Base-by-base conservation (phyloP, 768 basidiomycete species). In the Amanita exitialis region DNA sequence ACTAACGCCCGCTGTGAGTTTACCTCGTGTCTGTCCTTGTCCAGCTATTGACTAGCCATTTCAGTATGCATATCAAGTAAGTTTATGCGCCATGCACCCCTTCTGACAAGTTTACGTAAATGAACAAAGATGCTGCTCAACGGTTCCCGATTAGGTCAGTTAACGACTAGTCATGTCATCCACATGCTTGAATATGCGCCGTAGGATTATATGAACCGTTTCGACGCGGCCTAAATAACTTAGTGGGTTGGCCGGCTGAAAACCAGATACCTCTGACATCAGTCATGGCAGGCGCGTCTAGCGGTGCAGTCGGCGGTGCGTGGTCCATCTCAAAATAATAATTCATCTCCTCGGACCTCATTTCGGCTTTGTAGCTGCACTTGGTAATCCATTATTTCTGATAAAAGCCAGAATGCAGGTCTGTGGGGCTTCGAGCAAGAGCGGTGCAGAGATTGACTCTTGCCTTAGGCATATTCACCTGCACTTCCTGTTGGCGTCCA, bases 401-500 rank as follows among this genome's bases (percentile, higher is more conserved):
- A 82, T 99, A 62, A 99, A 99, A 69, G 96, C 96, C 4, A 81
- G 96, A 41, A 97, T 99, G 87, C 96, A 99, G 76, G 86, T 84
- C 15, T 44, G 66, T 53, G 43, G n/a, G 13, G n/a, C 23, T 34
- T 16, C 49, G 10, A 34, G 21, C 18, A 30, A 25, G 21, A 43
- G 20, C 21, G 9, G 42, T 27, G 16, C 13, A 16, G 16, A 28
- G 21, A 37, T 18, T 41, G 27, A 42, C 28, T 27, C 27, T 38
- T 27, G 46, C 28, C 4, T 21, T 51, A 89, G 85, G 96, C 96
- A 25, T 99, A 92, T 68, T 98, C 94, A 0, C 93, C 95, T 6
- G 80, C 83, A 36, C 74, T 97, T 9, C 95, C 96, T 6, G 90
- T 99, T 48, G 96, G 96, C 52, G 77, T 92, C 7, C 96, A 99